Conservation (phyloP, 2,329 filamentous ascomycete genomes). For the Cladosporium phlei region DNA sequence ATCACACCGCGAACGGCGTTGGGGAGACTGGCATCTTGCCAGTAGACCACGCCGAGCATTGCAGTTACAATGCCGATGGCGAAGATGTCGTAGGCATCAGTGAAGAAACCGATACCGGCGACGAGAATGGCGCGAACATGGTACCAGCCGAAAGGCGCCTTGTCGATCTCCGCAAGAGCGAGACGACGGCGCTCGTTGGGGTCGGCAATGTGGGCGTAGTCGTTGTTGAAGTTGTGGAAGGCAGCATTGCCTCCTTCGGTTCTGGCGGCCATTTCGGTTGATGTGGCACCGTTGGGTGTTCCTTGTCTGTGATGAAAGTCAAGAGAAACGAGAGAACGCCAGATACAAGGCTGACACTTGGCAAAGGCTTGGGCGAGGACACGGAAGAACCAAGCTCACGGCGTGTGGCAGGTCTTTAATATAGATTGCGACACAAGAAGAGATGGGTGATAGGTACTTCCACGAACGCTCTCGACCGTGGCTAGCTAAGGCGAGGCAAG, state of each 20-base stretch:
- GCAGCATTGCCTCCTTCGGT: conserved; percentile 64
- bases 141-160: conserved; percentile 78
- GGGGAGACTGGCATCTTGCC: conserved; percentile 37
- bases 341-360: background rate
- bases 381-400: background rate
- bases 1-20: conserved; percentile 12
- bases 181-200: conserved; percentile 74
- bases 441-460: background rate
- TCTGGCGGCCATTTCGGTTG: conserved; percentile 25
- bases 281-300: background rate
- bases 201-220: conserved; percentile 61
- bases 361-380: conserved; percentile 4
- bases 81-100: conserved; percentile 76
- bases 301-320: background rate
- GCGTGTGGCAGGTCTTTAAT: background rate
- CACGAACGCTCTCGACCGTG: conserved; percentile 4
- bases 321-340: background rate
- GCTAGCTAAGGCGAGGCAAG: conserved; percentile 2
- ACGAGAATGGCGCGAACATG: conserved; percentile 73
- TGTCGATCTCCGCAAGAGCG: conserved; percentile 74
- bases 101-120: conserved; percentile 84
- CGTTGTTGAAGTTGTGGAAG: conserved; percentile 74
- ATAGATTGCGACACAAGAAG: background rate
- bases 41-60: conserved; percentile 78
- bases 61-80: conserved; percentile 66